Evolutionary conservation across 495 filamentous ascomycete species (phyloP), one percentile per base, ranked within the genome.

Genomic region (Aspergillus steynii): DNA sequence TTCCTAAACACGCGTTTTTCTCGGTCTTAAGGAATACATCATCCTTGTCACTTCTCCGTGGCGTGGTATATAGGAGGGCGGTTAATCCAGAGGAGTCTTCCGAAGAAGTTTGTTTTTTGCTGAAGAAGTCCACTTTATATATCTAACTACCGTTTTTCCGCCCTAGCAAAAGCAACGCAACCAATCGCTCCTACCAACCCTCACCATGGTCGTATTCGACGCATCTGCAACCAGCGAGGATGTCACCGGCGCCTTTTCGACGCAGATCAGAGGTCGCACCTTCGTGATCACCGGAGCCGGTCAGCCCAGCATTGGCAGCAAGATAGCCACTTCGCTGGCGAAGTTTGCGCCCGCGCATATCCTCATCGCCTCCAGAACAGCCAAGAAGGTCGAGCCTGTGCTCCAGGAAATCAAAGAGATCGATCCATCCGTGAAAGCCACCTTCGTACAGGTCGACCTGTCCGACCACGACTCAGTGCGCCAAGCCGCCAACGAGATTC

Each of bases 321-420:
- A 54, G 37, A 37, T 54, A 29, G 52, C n/a, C 52, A 54, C 52
- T 20, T 54, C 52, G 8, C 52, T 54, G 26, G 52, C 52, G 10
- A 34, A 54, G 25, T 31, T 9, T 37, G 52, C 2, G 0, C 52
- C 52, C n/a, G 52, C 52, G 15, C 52, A 54, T 26, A 54, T 42
- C 4, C 9, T 42, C 37, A 42, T 42, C 9, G 37, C 37, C 1
- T 42, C 37, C 9, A 14, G 37, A 42, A 42, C 37, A 1, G 37
- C 37, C 37, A 42, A 42, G 34, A 37, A 37, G 37, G 37, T 42
- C 4, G 12, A 42, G 37, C 37, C 37, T 12, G 37, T 42, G 5
- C 37, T 42, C 37, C 9, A 42, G 37, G 7, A 42, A 12, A 14
- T 42, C 37, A 42, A 42, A 42, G 37, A 42, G 37, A 42, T 42